Evolutionary conservation across 441 rosid genomes (phyloP).

Genomic region (Bruguiera hainesii): DNA sequence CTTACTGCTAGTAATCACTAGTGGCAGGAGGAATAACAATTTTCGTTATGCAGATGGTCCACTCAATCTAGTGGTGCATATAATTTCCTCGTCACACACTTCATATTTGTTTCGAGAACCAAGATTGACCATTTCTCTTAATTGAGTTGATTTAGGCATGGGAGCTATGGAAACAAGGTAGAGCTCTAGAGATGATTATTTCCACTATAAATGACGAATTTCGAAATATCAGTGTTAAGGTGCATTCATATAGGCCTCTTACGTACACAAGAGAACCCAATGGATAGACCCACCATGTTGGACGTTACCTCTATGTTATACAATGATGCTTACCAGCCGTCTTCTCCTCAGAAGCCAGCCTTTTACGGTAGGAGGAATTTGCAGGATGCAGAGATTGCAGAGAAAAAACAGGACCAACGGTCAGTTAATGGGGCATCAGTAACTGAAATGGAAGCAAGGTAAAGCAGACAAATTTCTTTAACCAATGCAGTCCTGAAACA

Average conservation of each 20-base stretch:
- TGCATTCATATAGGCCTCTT: too few species aligned
- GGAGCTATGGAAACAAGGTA: too few species aligned
- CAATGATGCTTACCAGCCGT: conserved; percentile 1
- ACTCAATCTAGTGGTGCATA: conserved; percentile 8
- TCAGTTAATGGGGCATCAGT: conserved; percentile 15
- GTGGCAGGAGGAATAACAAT: conserved; percentile 16
- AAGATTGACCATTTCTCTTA: too few species aligned
- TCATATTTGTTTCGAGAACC: too few species aligned
- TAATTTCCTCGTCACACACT: not conserved
- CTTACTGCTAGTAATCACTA: conserved; percentile 16
- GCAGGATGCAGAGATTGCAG: not conserved
- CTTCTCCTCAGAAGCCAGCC: conserved; percentile 15
- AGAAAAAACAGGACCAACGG: not conserved
- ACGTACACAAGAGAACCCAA: not conserved
- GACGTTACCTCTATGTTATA: conserved; percentile 15
- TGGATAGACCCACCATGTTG: conserved; percentile 18
- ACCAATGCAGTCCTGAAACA: too few species aligned
- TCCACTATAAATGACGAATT: too few species aligned
- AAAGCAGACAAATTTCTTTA: not conserved
- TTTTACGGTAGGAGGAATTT: not conserved
- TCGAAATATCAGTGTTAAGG: too few species aligned
- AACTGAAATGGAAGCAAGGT: conserved; percentile 21
- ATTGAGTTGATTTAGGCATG: too few species aligned
- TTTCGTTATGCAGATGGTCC: not conserved
- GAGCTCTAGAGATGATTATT: too few species aligned